phyloP scores from a whole-genome alignment of 805 yeast genomes.

The Barnettozyma sp. region DNA sequence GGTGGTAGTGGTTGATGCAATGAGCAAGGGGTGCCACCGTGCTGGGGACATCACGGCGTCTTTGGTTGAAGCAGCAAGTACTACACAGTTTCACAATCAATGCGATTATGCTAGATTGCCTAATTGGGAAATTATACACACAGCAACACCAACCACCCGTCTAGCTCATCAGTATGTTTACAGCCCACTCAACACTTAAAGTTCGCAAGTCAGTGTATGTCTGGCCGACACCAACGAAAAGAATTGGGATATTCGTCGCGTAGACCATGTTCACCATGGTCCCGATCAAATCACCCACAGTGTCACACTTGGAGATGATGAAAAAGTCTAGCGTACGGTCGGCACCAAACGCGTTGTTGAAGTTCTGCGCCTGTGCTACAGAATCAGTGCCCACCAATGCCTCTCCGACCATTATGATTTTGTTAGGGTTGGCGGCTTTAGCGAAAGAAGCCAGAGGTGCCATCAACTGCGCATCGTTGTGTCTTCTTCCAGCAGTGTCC shows the following conservation, averaged over 20 bases:
- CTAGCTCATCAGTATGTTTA: slow-evolving; percentile 67
- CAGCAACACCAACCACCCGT: too few species aligned
- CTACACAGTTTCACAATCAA: too few species aligned
- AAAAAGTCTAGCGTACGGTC: slow-evolving; percentile 79
- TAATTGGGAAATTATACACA: slow-evolving; percentile 5
- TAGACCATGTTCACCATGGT: slow-evolving; percentile 96
- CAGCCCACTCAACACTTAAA: slow-evolving; percentile 88
- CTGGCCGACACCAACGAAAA: slow-evolving; percentile 96
- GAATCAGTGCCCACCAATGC: slow-evolving; percentile 97
- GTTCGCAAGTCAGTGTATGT: slow-evolving; percentile 92
- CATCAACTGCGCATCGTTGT: slow-evolving; percentile 90
- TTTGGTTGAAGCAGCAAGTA: not conserved
- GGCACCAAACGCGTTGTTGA: slow-evolving; percentile 88
- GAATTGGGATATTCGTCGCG: slow-evolving; percentile 90
- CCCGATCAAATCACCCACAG: slow-evolving; percentile 95
- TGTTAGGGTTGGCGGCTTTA: slow-evolving; percentile 90
- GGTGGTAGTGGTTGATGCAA: too few species aligned
- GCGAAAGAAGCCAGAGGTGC: slow-evolving; percentile 94
- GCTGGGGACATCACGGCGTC: not conserved
- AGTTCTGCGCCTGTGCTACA: slow-evolving; percentile 89
- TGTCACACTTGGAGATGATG: slow-evolving; percentile 90
- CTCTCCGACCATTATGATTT: slow-evolving; percentile 97
- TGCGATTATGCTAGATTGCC: slow-evolving; percentile 8
- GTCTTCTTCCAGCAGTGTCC: slow-evolving; percentile 98
- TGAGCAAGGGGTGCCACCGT: too few species aligned